Conservation (phyloP, 164 flowering plant species). For the Tinospora cordifolia region DNA sequence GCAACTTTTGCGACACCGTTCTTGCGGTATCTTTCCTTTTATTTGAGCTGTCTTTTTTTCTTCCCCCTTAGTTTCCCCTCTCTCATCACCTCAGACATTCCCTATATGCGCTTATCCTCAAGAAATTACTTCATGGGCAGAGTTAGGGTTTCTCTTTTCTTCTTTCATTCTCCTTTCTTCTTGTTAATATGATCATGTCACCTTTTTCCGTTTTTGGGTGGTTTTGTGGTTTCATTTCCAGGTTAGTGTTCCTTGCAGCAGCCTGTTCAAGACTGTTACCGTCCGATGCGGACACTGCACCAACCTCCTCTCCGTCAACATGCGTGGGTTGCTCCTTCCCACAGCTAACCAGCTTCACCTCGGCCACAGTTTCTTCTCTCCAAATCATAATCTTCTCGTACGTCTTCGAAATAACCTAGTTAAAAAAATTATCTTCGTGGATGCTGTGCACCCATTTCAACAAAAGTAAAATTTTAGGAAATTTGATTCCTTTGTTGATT, state of each 20-base stretch:
- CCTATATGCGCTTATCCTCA: not conserved
- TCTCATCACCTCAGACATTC: not conserved
- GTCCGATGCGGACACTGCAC: conserved; percentile 99
- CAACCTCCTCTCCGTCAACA: conserved; percentile 84
- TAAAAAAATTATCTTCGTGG: conserved; percentile 4
- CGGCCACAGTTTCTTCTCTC: conserved; percentile 52
- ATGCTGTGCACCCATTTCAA: not conserved
- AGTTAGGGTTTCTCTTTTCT: conserved; percentile 1
- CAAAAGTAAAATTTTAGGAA: not conserved
- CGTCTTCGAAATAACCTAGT: not conserved
- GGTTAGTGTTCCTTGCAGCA: conserved; percentile 91
- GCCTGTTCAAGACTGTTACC: conserved; percentile 86
- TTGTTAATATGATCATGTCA: too few species aligned
- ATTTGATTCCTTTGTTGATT: not conserved
- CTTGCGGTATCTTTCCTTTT: conserved; percentile 55
- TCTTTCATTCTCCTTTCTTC: conserved; percentile 4
- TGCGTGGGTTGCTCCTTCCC: conserved; percentile 69
- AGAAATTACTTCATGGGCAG: not conserved
- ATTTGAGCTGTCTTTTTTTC: not conserved
- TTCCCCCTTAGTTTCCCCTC: not conserved
- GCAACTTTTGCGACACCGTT: conserved; percentile 85
- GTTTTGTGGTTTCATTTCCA: conserved; percentile 15
- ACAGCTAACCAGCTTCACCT: conserved; percentile 57
- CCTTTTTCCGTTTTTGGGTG: conserved; percentile 5
- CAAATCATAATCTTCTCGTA: conserved; percentile 58